These are phyloP conservation scores for Turritis glabra DNA, from an alignment of 345 rosid species.

Conservation along the genomic window DNA sequence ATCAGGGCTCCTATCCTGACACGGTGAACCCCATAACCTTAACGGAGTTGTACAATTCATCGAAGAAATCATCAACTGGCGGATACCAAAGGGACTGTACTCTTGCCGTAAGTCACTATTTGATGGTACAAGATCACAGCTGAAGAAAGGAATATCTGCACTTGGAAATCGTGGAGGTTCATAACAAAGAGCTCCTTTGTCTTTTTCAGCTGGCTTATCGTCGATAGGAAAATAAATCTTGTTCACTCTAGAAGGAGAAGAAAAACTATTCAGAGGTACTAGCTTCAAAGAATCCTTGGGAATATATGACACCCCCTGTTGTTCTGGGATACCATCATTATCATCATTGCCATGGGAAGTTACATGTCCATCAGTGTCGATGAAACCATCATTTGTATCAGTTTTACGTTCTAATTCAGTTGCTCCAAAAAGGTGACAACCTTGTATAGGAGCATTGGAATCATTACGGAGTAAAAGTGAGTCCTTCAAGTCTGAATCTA, in stretches of 20 bases:
- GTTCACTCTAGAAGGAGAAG: constrained; percentile 42
- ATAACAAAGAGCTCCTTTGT: constrained; percentile 77
- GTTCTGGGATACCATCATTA: constrained; percentile 37
- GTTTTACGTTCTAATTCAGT: constrained; percentile 50
- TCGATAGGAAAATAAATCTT: constrained; percentile 40
- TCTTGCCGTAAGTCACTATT: constrained; percentile 82
- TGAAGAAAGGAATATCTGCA: constrained; percentile 88
- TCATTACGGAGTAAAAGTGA: constrained; percentile 36
- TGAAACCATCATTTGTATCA: constrained; percentile 47
- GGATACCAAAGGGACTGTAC: constrained; percentile 96
- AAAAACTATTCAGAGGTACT: constrained; percentile 61
- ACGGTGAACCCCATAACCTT: constrained; percentile 90
- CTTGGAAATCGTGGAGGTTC: constrained; percentile 99
- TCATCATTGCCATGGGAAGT: constrained; percentile 49
- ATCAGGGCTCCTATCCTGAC: constrained; percentile 70
- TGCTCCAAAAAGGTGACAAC: constrained; percentile 44
- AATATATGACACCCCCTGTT: constrained; percentile 53
- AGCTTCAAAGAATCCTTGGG: constrained; percentile 59
- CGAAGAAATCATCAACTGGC: constrained; percentile 91
- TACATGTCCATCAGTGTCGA: constrained; percentile 46
- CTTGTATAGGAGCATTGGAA: constrained; percentile 45
- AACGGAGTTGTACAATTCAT: constrained; percentile 82
- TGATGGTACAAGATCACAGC: constrained; percentile 91
- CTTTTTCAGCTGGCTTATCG: constrained; percentile 49
- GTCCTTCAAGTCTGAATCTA: constrained; percentile 41